A percentile compares a stretch with the other conserved stretches of the same genome.
phyloP scores from a whole-genome alignment of 2,329 filamentous ascomycete species.

The Nannizziopsis barbatae region DNA sequence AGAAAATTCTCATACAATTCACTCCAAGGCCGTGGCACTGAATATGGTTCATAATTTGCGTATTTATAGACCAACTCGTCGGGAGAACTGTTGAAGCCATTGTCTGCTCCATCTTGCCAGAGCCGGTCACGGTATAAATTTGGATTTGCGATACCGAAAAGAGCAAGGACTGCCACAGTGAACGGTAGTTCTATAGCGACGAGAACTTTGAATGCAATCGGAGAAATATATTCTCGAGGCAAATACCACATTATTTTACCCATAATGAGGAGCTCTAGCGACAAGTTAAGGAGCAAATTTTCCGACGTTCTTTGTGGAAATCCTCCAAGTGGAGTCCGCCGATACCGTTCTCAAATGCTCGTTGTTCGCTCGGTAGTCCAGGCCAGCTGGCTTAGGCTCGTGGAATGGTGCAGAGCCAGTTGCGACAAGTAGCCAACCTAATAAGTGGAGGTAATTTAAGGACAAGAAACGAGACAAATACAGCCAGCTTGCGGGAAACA shows the following conservation, averaged over 20 bases:
- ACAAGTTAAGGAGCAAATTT: neutral
- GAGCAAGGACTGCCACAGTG: conserved; percentile 46
- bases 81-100: conserved; percentile 53
- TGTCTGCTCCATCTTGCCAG: conserved; percentile 50
- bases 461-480: neutral
- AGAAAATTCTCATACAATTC: conserved; percentile 39
- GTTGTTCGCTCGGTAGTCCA: conserved; percentile 10
- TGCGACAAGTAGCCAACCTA: neutral
- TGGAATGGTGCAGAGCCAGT: neutral
- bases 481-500: neutral
- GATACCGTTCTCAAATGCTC: too few species aligned
- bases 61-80: conserved; percentile 45
- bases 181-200: conserved; percentile 47
- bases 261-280: neutral
- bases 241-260: conserved; percentile 24
- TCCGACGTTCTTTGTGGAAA: too few species aligned
- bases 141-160: conserved; percentile 52
- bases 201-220: conserved; percentile 42
- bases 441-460: neutral
- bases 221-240: conserved; percentile 45
- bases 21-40: conserved; percentile 49
- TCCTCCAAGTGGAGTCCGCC: too few species aligned
- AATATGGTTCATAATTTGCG: conserved; percentile 48
- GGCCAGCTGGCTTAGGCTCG: conserved; percentile 13
- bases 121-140: conserved; percentile 50